Base-by-base conservation (phyloP, 2,329 filamentous ascomycete genomes). In the Stagonosporopsis cucurbitacearum region DNA sequence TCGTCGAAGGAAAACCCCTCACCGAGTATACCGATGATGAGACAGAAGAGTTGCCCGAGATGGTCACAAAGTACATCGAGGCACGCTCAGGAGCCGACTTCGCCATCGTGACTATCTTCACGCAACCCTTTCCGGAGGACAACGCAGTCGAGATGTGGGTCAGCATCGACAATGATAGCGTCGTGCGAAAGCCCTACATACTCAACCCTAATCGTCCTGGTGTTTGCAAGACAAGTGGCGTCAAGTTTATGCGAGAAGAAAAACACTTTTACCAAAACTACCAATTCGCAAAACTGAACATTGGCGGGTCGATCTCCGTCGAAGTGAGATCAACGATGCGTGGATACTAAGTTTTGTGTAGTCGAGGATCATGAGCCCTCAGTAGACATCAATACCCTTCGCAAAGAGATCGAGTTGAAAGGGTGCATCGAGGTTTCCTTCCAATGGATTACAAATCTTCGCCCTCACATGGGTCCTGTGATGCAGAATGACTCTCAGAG, bases 11-110 rank as follows among this genome's bases (percentile, higher is more conserved):
- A 9, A 13, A 23, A 1, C 37, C 59, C 0, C 54, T 71, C 11
- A 19, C 60, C 19, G 71, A 76, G 37, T 70, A 68, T 23, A n/a
- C 7, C 41, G 57, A 72, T 20, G 57, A 67, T 6, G 65, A 73
- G 2, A 52, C 63, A 1, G 25, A 57, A 3, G 30, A 41, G 5
- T 3, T n/a, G 22, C 28, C 44, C 0, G 58, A 44, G 2, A 57
- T 53, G 1, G 46, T 65, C 2, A 69, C 62, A 0, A 75, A 68
- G 23, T 76, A 75, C 41, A 61, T 77, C 19, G 69, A 75, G 37
- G 67, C 68, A 0, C 39, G 28, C 6, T 65, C 69, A 5, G 69
- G 60, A 11, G 59, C 64, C 1, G 41, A 63, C 0, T 73, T 77
- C 42, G 50, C 30, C 12, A 45, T 41, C 7, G 48, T n/a, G 1